A percentile compares a stretch with the other conserved stretches of the same genome.
Conservation (phyloP, 306 rosid species). For the Spatholobus suberectus region DNA sequence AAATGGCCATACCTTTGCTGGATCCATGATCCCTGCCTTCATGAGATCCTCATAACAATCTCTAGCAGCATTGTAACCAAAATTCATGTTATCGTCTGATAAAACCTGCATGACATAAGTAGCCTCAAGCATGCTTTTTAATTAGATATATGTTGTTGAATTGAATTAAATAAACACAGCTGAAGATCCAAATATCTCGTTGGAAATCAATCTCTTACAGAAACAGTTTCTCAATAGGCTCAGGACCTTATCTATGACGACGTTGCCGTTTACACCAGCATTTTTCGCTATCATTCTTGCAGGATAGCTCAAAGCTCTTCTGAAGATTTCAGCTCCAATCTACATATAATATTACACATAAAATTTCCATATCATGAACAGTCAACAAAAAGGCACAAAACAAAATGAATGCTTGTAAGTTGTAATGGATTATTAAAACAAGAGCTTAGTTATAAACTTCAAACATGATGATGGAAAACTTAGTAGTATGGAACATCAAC, state of each 20-base stretch:
- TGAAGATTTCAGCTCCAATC: slow-evolving; percentile 97
- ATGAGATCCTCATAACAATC: slow-evolving; percentile 83
- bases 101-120: slow-evolving; percentile 63
- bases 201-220: slow-evolving; percentile 33
- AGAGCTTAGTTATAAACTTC: neutral
- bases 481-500: neutral
- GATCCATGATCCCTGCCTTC: slow-evolving; percentile 91
- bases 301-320: slow-evolving; percentile 83
- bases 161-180: slow-evolving; percentile 1
- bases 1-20: slow-evolving; percentile 69
- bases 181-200: slow-evolving; percentile 17
- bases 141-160: slow-evolving; percentile 31
- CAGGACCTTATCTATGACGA: slow-evolving; percentile 79
- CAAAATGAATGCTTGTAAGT: neutral
- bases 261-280: slow-evolving; percentile 89
- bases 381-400: neutral
- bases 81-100: slow-evolving; percentile 51
- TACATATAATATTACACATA: slow-evolving; percentile 39
- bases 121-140: slow-evolving; percentile 24
- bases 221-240: slow-evolving; percentile 42
- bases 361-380: slow-evolving; percentile 16
- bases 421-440: neutral
- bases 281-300: slow-evolving; percentile 85
- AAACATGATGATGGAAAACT: slow-evolving; percentile 10
- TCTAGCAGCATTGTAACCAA: slow-evolving; percentile 88